Evolutionary conservation across 192 early-diverging fungal genomes (phyloP), one percentile per base, ranked within the genome.

Genomic region (Rhizophlyctis rosea): DNA sequence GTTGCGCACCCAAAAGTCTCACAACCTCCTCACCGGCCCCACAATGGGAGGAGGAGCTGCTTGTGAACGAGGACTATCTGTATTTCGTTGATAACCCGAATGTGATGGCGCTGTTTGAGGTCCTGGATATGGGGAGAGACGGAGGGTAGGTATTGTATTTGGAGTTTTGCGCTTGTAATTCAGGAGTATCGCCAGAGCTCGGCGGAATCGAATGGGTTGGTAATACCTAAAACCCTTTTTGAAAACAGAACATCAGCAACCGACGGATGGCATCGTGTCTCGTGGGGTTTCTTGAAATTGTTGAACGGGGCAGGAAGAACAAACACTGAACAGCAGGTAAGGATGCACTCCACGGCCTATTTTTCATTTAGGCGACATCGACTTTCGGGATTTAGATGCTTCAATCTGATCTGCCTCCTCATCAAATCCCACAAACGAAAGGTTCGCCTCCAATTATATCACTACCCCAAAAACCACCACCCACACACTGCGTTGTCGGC

Each of bases 261-360:
- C 33, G 78, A 78, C 47, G 75, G 75, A n/a, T 81, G 76, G 73
- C 32, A 73, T 35, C 63, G 69, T 23, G 61, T 81, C 23, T 71
- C 74, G 13, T 81, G 76, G 76, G 80, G 70, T n/a, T 81, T 77
- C 54, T 39, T 81, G 21, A 79, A 79, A 62, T 34, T 77, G 4
- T 33, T 81, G 36, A 65, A 57, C 7, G 48, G 44, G 5, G 23
- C 47, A 34, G 63, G 54, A 2, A 25, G 64, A 35, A 32, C 70
- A 28, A 81, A 77, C 47, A 71, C 71, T 0, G 76, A 78, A 47
- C 55, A 30, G 24, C 54, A 47, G 29, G 64, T 65, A 68, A 13
- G 57, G 11, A 32, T 13, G 3, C 7, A 13, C 35, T 30, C 1
- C 13, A 39, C n/a, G n/a, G n/a, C n/a, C n/a, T n/a, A n/a, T n/a